Conservation (phyloP, 345 rosid genomes). For the Iberis pinnata region DNA sequence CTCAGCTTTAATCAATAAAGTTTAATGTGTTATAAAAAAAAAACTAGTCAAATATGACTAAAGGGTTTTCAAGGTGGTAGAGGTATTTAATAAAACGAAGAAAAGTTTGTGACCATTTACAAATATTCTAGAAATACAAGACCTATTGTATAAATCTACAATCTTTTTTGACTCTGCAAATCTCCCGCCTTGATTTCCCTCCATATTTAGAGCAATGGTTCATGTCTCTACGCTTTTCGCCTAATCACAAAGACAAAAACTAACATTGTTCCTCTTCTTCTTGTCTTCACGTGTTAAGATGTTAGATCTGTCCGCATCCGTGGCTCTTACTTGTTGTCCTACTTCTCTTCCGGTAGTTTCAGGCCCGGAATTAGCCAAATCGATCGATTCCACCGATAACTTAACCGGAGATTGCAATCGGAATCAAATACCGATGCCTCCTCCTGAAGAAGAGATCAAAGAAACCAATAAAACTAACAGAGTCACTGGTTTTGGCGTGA, state of each 20-base stretch:
- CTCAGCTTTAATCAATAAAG: no score
- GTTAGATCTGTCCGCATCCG: slow-evolving; percentile 55
- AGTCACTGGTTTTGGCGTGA: slow-evolving; percentile 25
- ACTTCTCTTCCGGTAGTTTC: slow-evolving; percentile 23
- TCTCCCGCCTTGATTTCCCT: slow-evolving; percentile 33
- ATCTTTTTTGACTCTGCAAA: background rate
- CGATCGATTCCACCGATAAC: slow-evolving; percentile 20
- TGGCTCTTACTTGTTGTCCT: slow-evolving; percentile 38
- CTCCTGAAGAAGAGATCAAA: slow-evolving; percentile 6
- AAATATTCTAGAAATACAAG: background rate
- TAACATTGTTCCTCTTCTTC: background rate
- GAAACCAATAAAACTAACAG: slow-evolving; percentile 3
- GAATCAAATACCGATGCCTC: slow-evolving; percentile 17
- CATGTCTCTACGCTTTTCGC: background rate
- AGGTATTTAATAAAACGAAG: no score
- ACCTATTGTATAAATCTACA: background rate
- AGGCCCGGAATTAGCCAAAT: slow-evolving; percentile 26
- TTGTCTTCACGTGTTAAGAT: slow-evolving; percentile 22
- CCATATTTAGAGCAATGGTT: slow-evolving; percentile 4
- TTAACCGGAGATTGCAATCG: slow-evolving; percentile 25
- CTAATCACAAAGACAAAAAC: slow-evolving; percentile 7
- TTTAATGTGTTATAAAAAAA: no score
- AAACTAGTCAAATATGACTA: no score
- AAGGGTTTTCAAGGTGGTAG: no score
- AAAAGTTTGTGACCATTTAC: background rate